These are phyloP conservation scores for Phytophthora nicotianae DNA, from an alignment of 352 stramenopile genomes.

Conservation along the genomic window DNA sequence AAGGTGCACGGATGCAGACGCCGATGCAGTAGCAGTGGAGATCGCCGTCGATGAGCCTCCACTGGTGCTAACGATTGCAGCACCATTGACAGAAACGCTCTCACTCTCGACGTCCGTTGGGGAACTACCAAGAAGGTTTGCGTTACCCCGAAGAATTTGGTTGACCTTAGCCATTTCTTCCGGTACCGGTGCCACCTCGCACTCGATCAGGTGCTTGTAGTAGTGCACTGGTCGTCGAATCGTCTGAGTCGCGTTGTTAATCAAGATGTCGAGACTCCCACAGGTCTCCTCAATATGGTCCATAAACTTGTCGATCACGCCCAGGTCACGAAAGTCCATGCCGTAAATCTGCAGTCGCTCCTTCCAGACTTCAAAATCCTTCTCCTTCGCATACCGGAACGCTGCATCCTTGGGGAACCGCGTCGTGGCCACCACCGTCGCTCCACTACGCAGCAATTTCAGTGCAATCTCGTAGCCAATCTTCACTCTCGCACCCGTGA, in stretches of 20 bases:
- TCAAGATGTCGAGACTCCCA: slow-evolving; percentile 91
- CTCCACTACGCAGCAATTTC: slow-evolving; percentile 90
- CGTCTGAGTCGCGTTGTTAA: slow-evolving; percentile 98
- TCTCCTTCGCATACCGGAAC: slow-evolving; percentile 84
- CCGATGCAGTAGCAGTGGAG: slow-evolving; percentile 56
- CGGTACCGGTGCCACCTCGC: slow-evolving; percentile 60
- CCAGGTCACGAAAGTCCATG: slow-evolving; percentile 94
- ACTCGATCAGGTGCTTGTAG: slow-evolving; percentile 89
- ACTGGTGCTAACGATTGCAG: slow-evolving; percentile 38
- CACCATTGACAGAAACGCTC: slow-evolving; percentile 13
- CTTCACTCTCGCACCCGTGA: slow-evolving; percentile 95
- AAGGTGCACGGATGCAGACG: slow-evolving; percentile 84
- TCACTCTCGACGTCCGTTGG: slow-evolving; percentile 7
- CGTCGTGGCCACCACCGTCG: slow-evolving; percentile 91
- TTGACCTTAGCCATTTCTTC: slow-evolving; percentile 53
- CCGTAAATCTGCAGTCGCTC: slow-evolving; percentile 91
- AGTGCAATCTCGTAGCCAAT: slow-evolving; percentile 95
- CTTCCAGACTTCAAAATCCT: slow-evolving; percentile 84
- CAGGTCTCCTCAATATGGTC: slow-evolving; percentile 78
- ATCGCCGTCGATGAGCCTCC: slow-evolving; percentile 19
- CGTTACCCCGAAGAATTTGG: slow-evolving; percentile 59
- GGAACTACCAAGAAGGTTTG: slow-evolving; percentile 40
- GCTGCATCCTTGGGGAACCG: slow-evolving; percentile 94
- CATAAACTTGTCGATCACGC: slow-evolving; percentile 93
- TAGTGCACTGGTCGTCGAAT: slow-evolving; percentile 93